Conservation (phyloP, 331 rosid genomes). For the Pyracantha coccinea region DNA sequence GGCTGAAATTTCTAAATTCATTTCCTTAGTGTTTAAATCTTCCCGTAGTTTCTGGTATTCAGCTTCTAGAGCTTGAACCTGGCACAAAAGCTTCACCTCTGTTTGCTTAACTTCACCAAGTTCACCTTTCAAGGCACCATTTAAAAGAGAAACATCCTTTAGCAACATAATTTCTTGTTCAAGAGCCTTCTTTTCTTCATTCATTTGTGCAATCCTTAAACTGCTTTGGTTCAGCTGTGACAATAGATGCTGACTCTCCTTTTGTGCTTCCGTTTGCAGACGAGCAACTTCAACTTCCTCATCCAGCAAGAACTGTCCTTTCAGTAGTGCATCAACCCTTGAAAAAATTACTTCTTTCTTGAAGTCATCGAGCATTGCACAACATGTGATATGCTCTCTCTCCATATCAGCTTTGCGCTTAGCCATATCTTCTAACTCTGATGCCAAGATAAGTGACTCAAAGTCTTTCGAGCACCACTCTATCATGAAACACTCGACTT, state of each 20-base stretch:
- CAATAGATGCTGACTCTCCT: slow-evolving; percentile 32
- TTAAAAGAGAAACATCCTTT: slow-evolving; percentile 34
- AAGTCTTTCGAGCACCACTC: slow-evolving; percentile 56
- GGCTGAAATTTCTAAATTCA: slow-evolving; percentile 26
- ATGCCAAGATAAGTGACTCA: slow-evolving; percentile 54
- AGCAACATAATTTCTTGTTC: slow-evolving; percentile 39
- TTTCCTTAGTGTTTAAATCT: slow-evolving; percentile 39
- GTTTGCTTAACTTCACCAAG: slow-evolving; percentile 34
- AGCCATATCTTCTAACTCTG: slow-evolving; percentile 41
- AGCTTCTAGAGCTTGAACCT: slow-evolving; percentile 40
- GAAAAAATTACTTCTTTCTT: slow-evolving; percentile 38
- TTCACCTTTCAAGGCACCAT: slow-evolving; percentile 40
- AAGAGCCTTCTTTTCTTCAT: slow-evolving; percentile 36
- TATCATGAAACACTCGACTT: slow-evolving; percentile 46
- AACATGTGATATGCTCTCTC: slow-evolving; percentile 26
- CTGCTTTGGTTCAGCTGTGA: slow-evolving; percentile 30
- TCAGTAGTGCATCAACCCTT: slow-evolving; percentile 47
- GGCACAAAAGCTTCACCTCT: slow-evolving; percentile 31
- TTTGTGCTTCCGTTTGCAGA: slow-evolving; percentile 27
- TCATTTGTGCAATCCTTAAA: slow-evolving; percentile 30
- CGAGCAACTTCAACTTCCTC: slow-evolving; percentile 39
- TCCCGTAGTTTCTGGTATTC: slow-evolving; percentile 32
- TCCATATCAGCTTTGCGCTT: slow-evolving; percentile 34
- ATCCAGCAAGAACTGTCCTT: slow-evolving; percentile 33
- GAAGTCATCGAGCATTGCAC: slow-evolving; percentile 35